Base-by-base conservation (phyloP, 805 yeast species). In the Lipomyces lipofer region DNA sequence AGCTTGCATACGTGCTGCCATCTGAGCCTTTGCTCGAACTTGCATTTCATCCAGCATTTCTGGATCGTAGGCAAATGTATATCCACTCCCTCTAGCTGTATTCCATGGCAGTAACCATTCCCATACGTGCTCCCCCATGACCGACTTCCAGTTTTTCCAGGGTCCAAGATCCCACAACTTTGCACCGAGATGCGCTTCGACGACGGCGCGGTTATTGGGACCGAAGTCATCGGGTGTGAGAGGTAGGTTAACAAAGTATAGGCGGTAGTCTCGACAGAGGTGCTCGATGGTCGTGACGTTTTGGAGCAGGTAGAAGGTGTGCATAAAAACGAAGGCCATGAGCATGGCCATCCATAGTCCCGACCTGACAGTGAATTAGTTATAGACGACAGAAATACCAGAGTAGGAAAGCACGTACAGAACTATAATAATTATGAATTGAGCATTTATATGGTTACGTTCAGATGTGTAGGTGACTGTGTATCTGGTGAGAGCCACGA, bases 71-170 rank as follows among this genome's bases (percentile, higher is more conserved):
- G 43, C 33, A 25, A 62, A 62, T 10, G 40, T 13, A 27, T 45
- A 45, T 6, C 63, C 63, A 28, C 36, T 43, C n/a, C 43, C 52
- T 4, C 12, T 17, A 13, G 54, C 45, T 4, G 56, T 51, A 40
- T 47, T 51, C 50, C 55, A 45, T 22, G 65, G 65, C 19, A 62
- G 47, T 10, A 62, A 6, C 60, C 64, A 62, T 22, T 62, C 60
- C 60, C 63, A 55, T 9, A 57, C 60, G 24, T 53, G 39, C n/a
- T 15, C 33, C 10, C 65, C 64, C 57, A 62, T 49, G 9, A 62
- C 62, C 9, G 50, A 24, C 24, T 21, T 45, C 64, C 64, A 62
- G 33, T 62, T 62, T 28, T 29, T 22, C 51, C 51, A 56, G 10
- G 35, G 28, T 10, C 60, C 56, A 12, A 39, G 13, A 28, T 47